These are phyloP conservation scores for Aquilaria yunnanensis DNA, from an alignment of 345 rosid species.

Conservation along the genomic window DNA sequence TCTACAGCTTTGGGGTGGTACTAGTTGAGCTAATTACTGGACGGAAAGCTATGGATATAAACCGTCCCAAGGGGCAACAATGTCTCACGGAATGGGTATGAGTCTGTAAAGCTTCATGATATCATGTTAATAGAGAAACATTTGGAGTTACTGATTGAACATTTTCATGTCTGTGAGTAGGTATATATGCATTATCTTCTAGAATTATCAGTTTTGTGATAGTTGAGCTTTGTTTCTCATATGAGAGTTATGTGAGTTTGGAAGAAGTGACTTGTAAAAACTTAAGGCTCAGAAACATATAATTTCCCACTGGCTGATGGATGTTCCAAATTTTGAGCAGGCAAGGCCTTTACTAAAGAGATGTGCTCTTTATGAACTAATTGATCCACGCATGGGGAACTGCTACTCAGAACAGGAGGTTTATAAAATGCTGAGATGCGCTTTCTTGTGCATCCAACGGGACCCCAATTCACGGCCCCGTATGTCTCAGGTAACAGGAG, in stretches of 20 bases:
- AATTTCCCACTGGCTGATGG: not conserved
- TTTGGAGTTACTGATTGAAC: not conserved
- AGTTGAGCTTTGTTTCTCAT: no score
- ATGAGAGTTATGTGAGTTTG: no score
- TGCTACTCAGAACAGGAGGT: conserved; percentile 61
- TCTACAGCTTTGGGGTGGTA: conserved; percentile 90
- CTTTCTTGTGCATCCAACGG: conserved; percentile 81
- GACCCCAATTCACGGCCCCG: conserved; percentile 87
- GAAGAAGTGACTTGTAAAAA: no score
- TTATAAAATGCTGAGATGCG: conserved; percentile 75
- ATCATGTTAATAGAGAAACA: no score
- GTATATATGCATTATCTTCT: no score
- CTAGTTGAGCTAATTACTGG: conserved; percentile 95
- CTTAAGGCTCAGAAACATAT: no score
- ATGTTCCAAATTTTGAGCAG: conserved; percentile 28
- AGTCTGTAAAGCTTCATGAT: not conserved
- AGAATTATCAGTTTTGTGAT: not conserved
- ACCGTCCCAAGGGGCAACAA: conserved; percentile 86
- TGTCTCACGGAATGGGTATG: conserved; percentile 96
- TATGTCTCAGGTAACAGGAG: conserved; percentile 78
- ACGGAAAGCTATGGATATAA: conserved; percentile 90
- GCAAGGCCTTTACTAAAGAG: conserved; percentile 87
- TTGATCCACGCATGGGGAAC: conserved; percentile 63
- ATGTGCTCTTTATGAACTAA: conserved; percentile 57
- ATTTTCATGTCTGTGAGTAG: no score